phyloP scores from a whole-genome alignment of 2,329 filamentous ascomycete species.

The Passalora sequoiae region DNA sequence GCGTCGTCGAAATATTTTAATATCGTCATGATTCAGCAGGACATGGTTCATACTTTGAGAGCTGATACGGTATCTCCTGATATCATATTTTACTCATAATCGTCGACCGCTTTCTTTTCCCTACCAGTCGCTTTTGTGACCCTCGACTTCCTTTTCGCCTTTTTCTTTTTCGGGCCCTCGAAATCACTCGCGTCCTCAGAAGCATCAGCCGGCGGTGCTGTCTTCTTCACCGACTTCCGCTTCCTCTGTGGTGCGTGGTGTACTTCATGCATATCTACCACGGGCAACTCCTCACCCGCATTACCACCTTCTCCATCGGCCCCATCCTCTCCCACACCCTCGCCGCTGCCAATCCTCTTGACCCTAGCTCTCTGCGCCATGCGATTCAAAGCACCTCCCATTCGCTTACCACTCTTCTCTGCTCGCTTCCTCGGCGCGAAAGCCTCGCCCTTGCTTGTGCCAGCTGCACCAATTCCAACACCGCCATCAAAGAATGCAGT shows the following conservation, averaged over 20 bases:
- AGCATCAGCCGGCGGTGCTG: neutral
- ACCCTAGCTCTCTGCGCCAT: slow-evolving; percentile 53
- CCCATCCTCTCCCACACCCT: neutral
- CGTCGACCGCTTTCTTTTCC: neutral
- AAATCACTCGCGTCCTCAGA: slow-evolving; percentile 8
- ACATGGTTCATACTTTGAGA: no score
- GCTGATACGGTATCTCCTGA: no score
- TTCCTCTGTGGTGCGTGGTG: slow-evolving; percentile 11
- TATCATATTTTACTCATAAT: neutral
- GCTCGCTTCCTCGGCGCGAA: slow-evolving; percentile 65
- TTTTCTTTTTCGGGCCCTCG: slow-evolving; percentile 1
- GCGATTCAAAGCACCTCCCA: slow-evolving; percentile 68
- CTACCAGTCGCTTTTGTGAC: neutral
- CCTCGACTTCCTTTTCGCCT: slow-evolving; percentile 8
- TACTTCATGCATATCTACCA: slow-evolving; percentile 1
- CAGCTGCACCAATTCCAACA: slow-evolving; percentile 59
- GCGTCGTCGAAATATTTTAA: no score
- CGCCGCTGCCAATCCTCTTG: slow-evolving; percentile 21
- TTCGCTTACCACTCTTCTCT: slow-evolving; percentile 61
- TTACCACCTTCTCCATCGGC: slow-evolving; percentile 1
- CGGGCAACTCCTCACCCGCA: neutral
- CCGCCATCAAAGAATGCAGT: slow-evolving; percentile 81
- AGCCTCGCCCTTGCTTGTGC: slow-evolving; percentile 44
- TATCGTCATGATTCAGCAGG: no score
- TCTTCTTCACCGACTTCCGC: slow-evolving; percentile 14